These are phyloP conservation scores for Trichoderma aggressivum DNA, from an alignment of 2,329 filamentous ascomycete species.

Conservation along the genomic window DNA sequence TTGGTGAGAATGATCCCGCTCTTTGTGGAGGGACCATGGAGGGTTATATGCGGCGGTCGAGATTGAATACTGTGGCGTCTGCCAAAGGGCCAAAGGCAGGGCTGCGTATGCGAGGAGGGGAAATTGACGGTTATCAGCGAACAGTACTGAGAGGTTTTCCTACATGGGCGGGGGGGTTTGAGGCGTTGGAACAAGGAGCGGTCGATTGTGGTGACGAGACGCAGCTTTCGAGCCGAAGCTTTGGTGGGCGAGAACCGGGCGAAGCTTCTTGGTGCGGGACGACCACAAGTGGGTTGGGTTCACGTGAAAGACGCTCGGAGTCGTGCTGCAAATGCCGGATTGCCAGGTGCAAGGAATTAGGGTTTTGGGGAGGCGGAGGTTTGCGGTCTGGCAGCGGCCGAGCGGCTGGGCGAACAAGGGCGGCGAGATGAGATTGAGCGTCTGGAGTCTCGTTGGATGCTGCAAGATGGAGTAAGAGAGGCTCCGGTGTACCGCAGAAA, in stretches of 20 bases:
- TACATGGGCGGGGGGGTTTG: constrained; percentile 36
- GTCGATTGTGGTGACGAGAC: not conserved
- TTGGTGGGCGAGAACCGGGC: not conserved
- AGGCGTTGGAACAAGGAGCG: not conserved
- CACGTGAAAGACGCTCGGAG: constrained; percentile 18
- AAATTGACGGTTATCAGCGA: constrained; percentile 26
- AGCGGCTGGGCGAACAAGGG: constrained; percentile 11
- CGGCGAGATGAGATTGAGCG: constrained; percentile 26
- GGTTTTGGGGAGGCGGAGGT: constrained; percentile 20
- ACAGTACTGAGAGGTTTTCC: constrained; percentile 28
- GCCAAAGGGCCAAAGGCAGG: constrained; percentile 35
- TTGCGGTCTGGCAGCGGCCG: constrained; percentile 22
- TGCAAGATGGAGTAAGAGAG: constrained; percentile 30
- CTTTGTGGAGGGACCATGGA: constrained; percentile 59
- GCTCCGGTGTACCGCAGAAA: constrained; percentile 28
- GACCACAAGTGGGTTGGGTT: constrained; percentile 17
- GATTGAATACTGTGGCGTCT: constrained; percentile 34
- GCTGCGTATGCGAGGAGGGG: constrained; percentile 31
- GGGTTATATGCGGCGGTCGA: constrained; percentile 37
- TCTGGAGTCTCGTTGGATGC: constrained; percentile 30
- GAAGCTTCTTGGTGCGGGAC: constrained; percentile 12
- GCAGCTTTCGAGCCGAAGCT: constrained; percentile 6
- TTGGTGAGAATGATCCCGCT: constrained; percentile 63
- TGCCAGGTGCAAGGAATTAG: constrained; percentile 9
- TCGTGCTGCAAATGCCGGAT: constrained; percentile 15